Base-by-base conservation (phyloP, 2,329 filamentous ascomycete genomes). In the Triangularia setosa region DNA sequence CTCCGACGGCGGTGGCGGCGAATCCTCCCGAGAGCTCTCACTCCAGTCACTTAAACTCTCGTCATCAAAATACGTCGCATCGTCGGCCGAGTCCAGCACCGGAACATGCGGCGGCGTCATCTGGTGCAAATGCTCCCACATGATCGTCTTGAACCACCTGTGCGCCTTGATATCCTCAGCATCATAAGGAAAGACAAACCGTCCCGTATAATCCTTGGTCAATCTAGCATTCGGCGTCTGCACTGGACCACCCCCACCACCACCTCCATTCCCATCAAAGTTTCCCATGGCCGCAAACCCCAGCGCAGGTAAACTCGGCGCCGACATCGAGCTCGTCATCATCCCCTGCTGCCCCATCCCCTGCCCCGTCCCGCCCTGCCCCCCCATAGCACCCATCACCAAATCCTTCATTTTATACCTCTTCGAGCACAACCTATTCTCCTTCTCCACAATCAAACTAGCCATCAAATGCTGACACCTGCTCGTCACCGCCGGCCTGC, bases 41-140 rank as follows among this genome's bases (percentile, higher is more conserved):
- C 84, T 81, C 80, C 83, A 81, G 70, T 90, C 87, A 33, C 84
- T 87, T 60, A 94, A 86, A 40, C 91, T 87, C 68, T 92, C 91
- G 58, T 93, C 89, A 64, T 97, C 91, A 73, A 98, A 98, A 74
- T 97, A 98, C 71, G 90, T 91, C 0, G 93, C 95, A 73, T 93
- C 90, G 60, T 90, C 88, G 68, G 83, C 79, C 28, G 81, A 80
- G 44, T 81, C 81, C 24, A 97, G 87, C 9, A 87, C 83, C 0
- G 94, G 94, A 0, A 96, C 80, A 71, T 96, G 94, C 0, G 93
- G 93, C 0, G 94, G 93, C 8, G 80, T 80, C 62, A 86, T 83
- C 33, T 84, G 77, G 72, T 95, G 90, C 16, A 97, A 77, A 0
- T 84, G 84, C 14, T 90, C 86, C 95, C 92, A 98, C 0, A 86